Conservation (phyloP, 345 rosid species). For the Eucalyptus brandiana region DNA sequence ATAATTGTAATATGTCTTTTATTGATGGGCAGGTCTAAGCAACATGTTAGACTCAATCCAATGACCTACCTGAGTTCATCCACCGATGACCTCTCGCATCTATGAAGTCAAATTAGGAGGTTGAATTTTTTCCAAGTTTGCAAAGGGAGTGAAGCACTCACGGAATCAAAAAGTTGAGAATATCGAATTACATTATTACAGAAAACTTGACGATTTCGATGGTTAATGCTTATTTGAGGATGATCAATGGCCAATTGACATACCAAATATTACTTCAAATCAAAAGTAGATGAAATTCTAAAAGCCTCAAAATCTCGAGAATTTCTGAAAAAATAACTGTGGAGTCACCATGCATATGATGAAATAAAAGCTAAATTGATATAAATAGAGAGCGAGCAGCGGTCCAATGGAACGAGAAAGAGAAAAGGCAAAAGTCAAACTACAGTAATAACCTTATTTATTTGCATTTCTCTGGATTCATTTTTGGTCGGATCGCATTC, state of each 20-base stretch:
- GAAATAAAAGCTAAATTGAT: not conserved
- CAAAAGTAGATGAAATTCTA: not conserved
- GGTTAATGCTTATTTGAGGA: fast-evolving
- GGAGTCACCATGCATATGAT: not conserved
- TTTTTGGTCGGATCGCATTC: not conserved
- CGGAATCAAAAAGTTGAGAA: not conserved
- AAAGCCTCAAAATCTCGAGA: not conserved
- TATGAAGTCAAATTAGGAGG: not conserved
- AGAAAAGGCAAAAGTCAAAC: not conserved
- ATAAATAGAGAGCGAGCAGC: fast-evolving
- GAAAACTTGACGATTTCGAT: fast-evolving
- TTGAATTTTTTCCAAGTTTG: not conserved
- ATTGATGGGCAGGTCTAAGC: not conserved
- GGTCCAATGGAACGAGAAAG: not conserved
- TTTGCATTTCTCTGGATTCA: not conserved
- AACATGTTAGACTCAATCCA: not conserved
- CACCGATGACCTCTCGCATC: not conserved
- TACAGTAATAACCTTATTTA: not conserved
- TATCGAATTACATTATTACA: not conserved
- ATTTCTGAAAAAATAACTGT: not conserved
- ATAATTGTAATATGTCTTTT: not conserved
- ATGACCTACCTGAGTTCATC: not conserved
- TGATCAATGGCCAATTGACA: not conserved
- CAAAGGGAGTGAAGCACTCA: too few species aligned
- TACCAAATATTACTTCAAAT: not conserved